These are phyloP conservation scores for Zalaria sp. DNA, from an alignment of 2,329 filamentous ascomycete genomes.

Conservation along the genomic window DNA sequence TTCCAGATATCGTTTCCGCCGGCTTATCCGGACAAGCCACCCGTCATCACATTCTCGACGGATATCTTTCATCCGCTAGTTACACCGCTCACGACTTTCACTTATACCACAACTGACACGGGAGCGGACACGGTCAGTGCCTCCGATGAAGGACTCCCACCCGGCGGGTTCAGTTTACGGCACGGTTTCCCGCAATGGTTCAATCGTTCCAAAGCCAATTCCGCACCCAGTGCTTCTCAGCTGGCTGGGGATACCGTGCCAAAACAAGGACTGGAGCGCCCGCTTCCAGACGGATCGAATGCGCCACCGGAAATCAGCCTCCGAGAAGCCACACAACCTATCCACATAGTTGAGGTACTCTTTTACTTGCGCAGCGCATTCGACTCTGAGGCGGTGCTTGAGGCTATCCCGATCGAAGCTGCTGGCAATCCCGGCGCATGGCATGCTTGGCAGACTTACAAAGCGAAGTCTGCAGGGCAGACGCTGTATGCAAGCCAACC, in stretches of 20 bases:
- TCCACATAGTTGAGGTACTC: slow-evolving; percentile 43
- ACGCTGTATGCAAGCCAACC: neutral
- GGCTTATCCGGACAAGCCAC: slow-evolving; percentile 64
- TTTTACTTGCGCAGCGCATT: slow-evolving; percentile 75
- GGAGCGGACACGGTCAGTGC: slow-evolving; percentile 68
- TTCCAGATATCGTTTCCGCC: slow-evolving; percentile 83
- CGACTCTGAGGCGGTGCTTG: slow-evolving; percentile 60
- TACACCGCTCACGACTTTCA: slow-evolving; percentile 86
- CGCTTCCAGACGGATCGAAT: neutral
- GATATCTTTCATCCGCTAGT: slow-evolving; percentile 94
- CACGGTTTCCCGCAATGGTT: slow-evolving; percentile 92
- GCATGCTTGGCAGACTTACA: slow-evolving; percentile 79
- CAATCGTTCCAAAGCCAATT: slow-evolving; percentile 24
- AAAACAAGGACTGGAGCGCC: neutral
- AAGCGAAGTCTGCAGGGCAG: slow-evolving; percentile 26
- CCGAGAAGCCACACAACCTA: slow-evolving; percentile 1
- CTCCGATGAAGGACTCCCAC: slow-evolving; percentile 70
- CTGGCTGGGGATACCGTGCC: neutral
- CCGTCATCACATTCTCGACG: slow-evolving; percentile 74
- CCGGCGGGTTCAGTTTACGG: slow-evolving; percentile 77
- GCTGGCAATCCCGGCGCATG: slow-evolving; percentile 85
- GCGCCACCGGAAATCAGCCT: neutral
- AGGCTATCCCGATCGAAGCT: slow-evolving; percentile 64
- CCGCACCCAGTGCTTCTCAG: neutral
- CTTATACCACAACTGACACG: slow-evolving; percentile 68